Evolutionary conservation across 2,329 filamentous ascomycete species (phyloP).

Genomic region (Exophiala oligosperma): DNA sequence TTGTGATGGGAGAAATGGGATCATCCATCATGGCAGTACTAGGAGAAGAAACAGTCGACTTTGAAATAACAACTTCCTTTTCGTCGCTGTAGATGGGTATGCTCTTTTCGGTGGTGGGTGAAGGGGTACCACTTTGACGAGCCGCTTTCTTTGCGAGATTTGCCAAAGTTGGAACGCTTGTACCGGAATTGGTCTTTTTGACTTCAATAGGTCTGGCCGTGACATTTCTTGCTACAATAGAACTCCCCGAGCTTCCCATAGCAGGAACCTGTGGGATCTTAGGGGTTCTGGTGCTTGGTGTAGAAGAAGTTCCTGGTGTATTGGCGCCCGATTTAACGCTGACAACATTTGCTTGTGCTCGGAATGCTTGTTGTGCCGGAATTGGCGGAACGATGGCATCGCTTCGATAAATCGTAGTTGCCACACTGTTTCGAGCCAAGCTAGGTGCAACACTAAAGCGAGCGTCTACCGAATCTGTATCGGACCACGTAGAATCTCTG

Average conservation of each 20-base stretch:
- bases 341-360: conserved; percentile 87
- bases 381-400: conserved; percentile 78
- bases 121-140: conserved; percentile 26
- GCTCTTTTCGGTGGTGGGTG: conserved; percentile 9
- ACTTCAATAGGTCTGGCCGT: conserved; percentile 48
- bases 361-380: conserved; percentile 81
- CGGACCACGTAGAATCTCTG: conserved; percentile 84
- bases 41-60: conserved; percentile 10
- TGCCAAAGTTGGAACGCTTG: conserved; percentile 34
- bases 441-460: conserved; percentile 53
- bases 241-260: conserved; percentile 41
- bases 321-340: conserved; percentile 76
- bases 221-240: conserved; percentile 46
- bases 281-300: conserved; percentile 70
- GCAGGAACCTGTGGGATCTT: conserved; percentile 34
- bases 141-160: conserved; percentile 32
- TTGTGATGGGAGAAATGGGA: conserved; percentile 19
- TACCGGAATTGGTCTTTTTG: conserved; percentile 35
- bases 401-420: conserved; percentile 91
- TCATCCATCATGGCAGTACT: conserved; percentile 9
- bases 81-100: conserved; percentile 23
- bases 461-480: conserved; percentile 37
- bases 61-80: conserved; percentile 24
- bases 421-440: conserved; percentile 64
- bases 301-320: conserved; percentile 44